Evolutionary conservation across 768 basidiomycete species (phyloP).

Genomic region (Auricularia cornea): DNA sequence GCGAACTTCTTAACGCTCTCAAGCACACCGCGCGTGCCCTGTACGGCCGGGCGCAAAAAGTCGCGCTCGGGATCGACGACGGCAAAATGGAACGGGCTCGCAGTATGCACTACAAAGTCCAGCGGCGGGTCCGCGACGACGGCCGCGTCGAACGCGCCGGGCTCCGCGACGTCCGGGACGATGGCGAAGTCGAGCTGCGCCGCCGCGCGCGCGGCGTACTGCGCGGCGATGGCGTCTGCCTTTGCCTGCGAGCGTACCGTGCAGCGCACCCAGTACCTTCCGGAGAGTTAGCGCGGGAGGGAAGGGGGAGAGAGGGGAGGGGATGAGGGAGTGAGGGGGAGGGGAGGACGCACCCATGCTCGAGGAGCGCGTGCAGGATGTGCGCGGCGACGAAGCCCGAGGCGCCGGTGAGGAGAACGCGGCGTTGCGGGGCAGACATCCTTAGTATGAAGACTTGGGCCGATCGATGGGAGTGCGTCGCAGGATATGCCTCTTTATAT

Average conservation of each 20-base stretch:
- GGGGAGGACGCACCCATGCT: conserved; percentile 39
- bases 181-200: conserved; percentile 55
- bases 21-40: conserved; percentile 59
- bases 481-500: no score
- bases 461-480: no score
- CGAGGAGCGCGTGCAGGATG: conserved; percentile 49
- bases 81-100: conserved; percentile 26
- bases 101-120: conserved; percentile 40
- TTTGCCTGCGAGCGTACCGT: conserved; percentile 58
- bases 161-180: conserved; percentile 56
- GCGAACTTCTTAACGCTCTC: conserved; percentile 41
- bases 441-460: no score
- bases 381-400: conserved; percentile 55
- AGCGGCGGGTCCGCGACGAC: conserved; percentile 24
- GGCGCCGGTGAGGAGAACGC: conserved; percentile 48
- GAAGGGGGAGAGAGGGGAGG: no score
- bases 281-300: not conserved
- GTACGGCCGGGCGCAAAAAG: conserved; percentile 60
- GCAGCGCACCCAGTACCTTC: conserved; percentile 38
- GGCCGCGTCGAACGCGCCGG: conserved; percentile 39
- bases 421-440: conserved; percentile 20
- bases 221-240: conserved; percentile 36
- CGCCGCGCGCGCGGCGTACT: not conserved
- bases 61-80: conserved; percentile 24
- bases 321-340: not conserved